Conservation (phyloP, 2,329 filamentous ascomycete species). For the Conoideocrella luteorostrata region DNA sequence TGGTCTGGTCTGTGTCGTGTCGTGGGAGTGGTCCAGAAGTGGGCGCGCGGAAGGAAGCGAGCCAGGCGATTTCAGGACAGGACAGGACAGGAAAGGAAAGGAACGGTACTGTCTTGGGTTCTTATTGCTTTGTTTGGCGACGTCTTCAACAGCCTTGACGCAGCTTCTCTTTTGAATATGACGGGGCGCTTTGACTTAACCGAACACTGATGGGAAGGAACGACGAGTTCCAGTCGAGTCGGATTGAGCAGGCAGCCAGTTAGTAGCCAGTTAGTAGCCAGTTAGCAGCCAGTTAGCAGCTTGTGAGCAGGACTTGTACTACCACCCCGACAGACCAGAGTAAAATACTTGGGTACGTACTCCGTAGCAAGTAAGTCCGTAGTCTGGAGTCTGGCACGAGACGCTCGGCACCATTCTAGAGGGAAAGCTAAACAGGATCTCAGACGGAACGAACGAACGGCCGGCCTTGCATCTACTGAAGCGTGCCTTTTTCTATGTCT, state of each 20-base stretch:
- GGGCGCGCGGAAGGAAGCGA: constrained; percentile 31
- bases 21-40: constrained; percentile 11
- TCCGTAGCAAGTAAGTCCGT: neutral
- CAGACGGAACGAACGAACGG: constrained; percentile 3
- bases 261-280: neutral
- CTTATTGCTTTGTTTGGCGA: constrained; percentile 12
- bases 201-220: constrained; percentile 2
- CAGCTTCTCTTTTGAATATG: constrained; percentile 9
- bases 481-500: neutral
- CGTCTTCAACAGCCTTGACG: constrained; percentile 10
- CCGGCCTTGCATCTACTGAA: neutral
- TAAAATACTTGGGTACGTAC: neutral
- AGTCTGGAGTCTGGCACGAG: no score
- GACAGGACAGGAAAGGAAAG: constrained; percentile 7
- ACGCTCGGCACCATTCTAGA: no score
- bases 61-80: constrained; percentile 6
- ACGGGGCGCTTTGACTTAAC: constrained; percentile 3
- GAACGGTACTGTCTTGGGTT: constrained; percentile 6
- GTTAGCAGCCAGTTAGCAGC: no score
- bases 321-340: no score
- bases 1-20: constrained; percentile 23
- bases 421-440: neutral
- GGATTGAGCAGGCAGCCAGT: neutral
- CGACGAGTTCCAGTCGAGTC: no score
- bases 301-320: no score